These are phyloP conservation scores for Pleurotus pulmonarius DNA, from an alignment of 768 basidiomycete species.

Conservation along the genomic window DNA sequence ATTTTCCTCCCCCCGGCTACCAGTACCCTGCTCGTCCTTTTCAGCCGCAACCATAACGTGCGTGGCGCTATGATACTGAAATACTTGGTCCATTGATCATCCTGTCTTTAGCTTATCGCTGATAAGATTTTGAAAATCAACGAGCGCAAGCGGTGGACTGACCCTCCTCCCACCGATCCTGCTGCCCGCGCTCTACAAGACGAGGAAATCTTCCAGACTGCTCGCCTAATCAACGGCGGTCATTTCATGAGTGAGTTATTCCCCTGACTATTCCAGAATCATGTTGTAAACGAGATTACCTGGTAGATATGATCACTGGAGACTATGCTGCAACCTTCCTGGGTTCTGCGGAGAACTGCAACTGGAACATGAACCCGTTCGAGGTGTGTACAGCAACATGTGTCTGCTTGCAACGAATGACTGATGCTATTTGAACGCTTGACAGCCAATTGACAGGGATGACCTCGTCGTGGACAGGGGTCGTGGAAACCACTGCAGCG, in stretches of 20 bases:
- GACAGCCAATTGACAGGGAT: slow-evolving; percentile 30
- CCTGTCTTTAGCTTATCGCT: slow-evolving; percentile 48
- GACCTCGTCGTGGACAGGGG: slow-evolving; percentile 40
- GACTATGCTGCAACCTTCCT: slow-evolving; percentile 60
- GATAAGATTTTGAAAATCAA: slow-evolving; percentile 50
- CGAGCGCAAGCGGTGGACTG: slow-evolving; percentile 42
- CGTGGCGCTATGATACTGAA: too few species aligned
- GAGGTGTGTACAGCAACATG: too few species aligned
- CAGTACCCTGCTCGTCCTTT: slow-evolving; percentile 49
- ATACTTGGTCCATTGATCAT: neutral
- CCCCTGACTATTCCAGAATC: too few species aligned
- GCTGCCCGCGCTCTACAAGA: slow-evolving; percentile 31
- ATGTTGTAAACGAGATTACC: neutral
- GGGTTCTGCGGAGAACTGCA: slow-evolving; percentile 45
- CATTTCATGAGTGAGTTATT: slow-evolving; percentile 40
- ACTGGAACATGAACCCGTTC: slow-evolving; percentile 51
- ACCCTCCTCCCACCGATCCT: slow-evolving; percentile 33
- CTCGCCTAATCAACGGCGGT: slow-evolving; percentile 49
- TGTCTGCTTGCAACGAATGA: too few species aligned
- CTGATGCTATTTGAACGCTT: too few species aligned
- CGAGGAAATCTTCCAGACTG: slow-evolving; percentile 56
- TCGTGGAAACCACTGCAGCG: slow-evolving; percentile 60
- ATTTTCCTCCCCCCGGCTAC: slow-evolving; percentile 50
- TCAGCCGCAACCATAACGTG: slow-evolving; percentile 57
- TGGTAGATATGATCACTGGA: slow-evolving; percentile 38